A percentile compares a stretch with the other conserved stretches of the same genome.
phyloP scores from a whole-genome alignment of 139 green algal genomes.

The Volvox africanus region DNA sequence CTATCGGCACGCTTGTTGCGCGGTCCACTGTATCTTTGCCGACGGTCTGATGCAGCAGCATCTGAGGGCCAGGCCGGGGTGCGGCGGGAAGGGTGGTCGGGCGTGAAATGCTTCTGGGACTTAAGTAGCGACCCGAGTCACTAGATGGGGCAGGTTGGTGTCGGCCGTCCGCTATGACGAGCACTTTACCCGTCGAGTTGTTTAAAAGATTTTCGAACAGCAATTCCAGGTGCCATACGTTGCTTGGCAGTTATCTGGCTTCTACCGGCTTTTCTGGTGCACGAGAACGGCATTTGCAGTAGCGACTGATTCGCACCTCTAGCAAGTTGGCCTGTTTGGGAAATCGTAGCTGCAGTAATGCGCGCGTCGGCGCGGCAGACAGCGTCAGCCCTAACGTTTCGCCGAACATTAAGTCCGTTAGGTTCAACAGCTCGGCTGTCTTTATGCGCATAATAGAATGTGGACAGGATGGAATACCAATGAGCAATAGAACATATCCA shows the following conservation, averaged over 20 bases:
- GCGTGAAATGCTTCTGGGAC: neutral
- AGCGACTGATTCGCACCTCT: neutral
- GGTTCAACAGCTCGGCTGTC: slow-evolving; percentile 7
- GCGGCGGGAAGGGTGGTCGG: neutral
- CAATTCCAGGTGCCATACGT: neutral
- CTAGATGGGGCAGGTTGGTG: neutral
- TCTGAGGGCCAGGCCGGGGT: neutral
- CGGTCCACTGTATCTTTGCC: neutral
- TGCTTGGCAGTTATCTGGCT: neutral
- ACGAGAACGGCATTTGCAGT: neutral
- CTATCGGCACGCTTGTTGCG: neutral
- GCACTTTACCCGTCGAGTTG: no score
- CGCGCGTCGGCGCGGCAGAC: neutral
- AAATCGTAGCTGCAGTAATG: neutral
- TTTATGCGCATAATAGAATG: neutral
- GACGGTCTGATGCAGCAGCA: neutral
- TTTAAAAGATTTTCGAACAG: no score
- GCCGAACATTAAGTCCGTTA: slow-evolving; percentile 4
- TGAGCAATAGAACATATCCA: neutral
- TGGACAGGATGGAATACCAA: neutral
- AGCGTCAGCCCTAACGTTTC: neutral
- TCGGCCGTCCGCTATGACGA: no score
- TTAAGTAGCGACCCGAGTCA: neutral
- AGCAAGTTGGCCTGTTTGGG: neutral
- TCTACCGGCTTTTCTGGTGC: neutral